These are phyloP conservation scores for Saccharomyces hybrid DNA, from an alignment of 1,139 yeast species.

Conservation along the genomic window DNA sequence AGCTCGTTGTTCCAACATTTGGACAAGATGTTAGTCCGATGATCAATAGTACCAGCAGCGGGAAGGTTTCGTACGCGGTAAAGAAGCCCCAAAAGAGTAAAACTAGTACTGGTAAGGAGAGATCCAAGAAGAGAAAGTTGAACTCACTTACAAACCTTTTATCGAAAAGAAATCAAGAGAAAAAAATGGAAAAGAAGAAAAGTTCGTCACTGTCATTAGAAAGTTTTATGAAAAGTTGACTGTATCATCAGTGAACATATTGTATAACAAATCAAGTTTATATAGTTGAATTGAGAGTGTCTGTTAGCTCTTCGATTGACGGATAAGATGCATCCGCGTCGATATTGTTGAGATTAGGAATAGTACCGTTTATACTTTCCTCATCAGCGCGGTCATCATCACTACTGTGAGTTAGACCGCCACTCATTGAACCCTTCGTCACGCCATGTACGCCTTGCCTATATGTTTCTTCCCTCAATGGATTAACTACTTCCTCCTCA, in stretches of 20 bases:
- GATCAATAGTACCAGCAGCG: slow-evolving; percentile 20
- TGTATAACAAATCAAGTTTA: neutral
- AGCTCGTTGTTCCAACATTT: neutral
- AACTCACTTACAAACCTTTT: slow-evolving; percentile 34
- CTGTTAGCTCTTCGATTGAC: slow-evolving; percentile 5
- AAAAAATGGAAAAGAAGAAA: slow-evolving; percentile 25
- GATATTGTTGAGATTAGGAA: slow-evolving; percentile 2
- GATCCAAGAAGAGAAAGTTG: slow-evolving; percentile 34
- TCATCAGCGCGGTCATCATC: slow-evolving; percentile 1
- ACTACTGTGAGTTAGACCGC: slow-evolving; percentile 7
- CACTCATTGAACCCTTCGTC: slow-evolving; percentile 21
- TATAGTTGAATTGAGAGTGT: slow-evolving; percentile 6
- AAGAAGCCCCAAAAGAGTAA: slow-evolving; percentile 30
- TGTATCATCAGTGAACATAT: neutral
- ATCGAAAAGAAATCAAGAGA: slow-evolving; percentile 38
- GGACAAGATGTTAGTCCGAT: slow-evolving; percentile 10
- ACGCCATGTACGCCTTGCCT: slow-evolving; percentile 15
- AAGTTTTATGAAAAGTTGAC: slow-evolving; percentile 39
- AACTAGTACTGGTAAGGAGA: slow-evolving; percentile 33
- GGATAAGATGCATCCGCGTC: slow-evolving; percentile 3
- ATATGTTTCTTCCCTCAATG: slow-evolving; percentile 12
- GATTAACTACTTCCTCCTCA: slow-evolving; percentile 14
- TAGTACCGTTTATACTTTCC: slow-evolving; percentile 2
- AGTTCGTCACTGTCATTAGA: slow-evolving; percentile 38
- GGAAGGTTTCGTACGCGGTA: slow-evolving; percentile 20